A percentile compares a stretch with the other conserved stretches of the same genome.
These are phyloP conservation scores for Apiospora hydei DNA, from an alignment of 2,329 filamentous ascomycete species.

Conservation along the genomic window DNA sequence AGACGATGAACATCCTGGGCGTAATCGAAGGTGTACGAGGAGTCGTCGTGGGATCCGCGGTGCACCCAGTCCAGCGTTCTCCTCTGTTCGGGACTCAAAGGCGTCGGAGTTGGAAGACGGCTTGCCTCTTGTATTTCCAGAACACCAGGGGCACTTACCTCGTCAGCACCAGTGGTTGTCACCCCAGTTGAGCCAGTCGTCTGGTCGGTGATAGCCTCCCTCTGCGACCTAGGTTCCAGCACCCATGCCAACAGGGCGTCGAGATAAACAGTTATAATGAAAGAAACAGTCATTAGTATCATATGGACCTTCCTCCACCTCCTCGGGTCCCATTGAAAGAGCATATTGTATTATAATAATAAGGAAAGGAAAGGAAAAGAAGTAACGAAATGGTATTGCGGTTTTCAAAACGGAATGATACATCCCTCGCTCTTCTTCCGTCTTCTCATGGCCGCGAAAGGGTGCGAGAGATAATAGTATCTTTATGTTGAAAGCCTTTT, in stretches of 20 bases:
- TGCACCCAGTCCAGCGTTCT: not conserved
- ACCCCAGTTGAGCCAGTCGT: not conserved
- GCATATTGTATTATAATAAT: not conserved
- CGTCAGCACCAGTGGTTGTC: not conserved
- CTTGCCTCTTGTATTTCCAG: not conserved
- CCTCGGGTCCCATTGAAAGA: slow-evolving; percentile 6
- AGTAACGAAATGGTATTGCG: not conserved
- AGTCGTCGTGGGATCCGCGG: slow-evolving; percentile 11
- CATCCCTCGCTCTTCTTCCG: not conserved
- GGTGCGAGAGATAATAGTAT: not conserved
- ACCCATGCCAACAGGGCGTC: not conserved
- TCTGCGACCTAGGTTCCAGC: not conserved
- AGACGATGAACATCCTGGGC: not conserved
- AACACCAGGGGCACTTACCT: not conserved
- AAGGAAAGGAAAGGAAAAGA: not conserved
- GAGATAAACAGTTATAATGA: not conserved
- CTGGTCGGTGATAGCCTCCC: not conserved
- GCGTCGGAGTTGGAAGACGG: not conserved
- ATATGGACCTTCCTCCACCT: not conserved
- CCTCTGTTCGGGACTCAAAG: not conserved
- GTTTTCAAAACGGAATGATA: not conserved
- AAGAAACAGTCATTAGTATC: not conserved
- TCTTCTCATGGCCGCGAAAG: not conserved
- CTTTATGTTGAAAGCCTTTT: not conserved
- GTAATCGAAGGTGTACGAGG: not conserved